phyloP scores from a whole-genome alignment of 345 rosid genomes.

The Carallia pectinifolia region DNA sequence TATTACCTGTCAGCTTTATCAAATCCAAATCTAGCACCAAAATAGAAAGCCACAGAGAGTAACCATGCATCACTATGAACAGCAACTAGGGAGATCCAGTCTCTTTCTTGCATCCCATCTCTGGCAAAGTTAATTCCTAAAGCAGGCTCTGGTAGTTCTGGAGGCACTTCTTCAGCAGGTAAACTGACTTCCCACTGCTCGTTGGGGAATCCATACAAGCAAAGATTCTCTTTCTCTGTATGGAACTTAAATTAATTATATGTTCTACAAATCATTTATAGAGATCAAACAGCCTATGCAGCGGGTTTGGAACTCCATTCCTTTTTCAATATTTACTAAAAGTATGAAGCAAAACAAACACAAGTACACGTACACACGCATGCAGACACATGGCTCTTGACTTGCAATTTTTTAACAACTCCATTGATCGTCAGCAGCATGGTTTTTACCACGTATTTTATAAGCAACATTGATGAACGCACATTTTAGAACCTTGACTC shows the following conservation, averaged over 20 bases:
- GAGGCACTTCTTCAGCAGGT: constrained; percentile 8
- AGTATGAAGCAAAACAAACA: too few relatives aligned
- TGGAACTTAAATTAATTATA: constrained; percentile 1
- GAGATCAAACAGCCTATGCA: background rate
- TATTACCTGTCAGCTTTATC: constrained; percentile 1
- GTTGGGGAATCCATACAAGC: constrained; percentile 3
- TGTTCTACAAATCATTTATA: constrained; percentile 12
- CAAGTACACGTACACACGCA: too few relatives aligned
- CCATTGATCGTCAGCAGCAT: too few relatives aligned
- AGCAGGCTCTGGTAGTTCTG: constrained; percentile 7
- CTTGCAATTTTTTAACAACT: too few relatives aligned
- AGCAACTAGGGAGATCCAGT: constrained; percentile 15
- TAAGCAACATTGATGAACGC: too few relatives aligned
- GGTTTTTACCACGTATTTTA: too few relatives aligned
- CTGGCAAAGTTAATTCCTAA: constrained; percentile 6
- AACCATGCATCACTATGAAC: constrained; percentile 22
- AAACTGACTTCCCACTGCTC: constrained; percentile 3
- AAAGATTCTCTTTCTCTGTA: constrained; percentile 5
- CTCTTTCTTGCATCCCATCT: constrained; percentile 10
- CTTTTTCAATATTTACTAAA: background rate
- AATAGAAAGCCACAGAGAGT: constrained; percentile 5
- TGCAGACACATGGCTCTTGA: too few relatives aligned
- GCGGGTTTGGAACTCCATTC: background rate
- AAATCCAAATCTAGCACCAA: constrained; percentile 19
- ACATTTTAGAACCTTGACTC: too few relatives aligned